A percentile compares a stretch with the other conserved stretches of the same genome.
Evolutionary conservation across 2,329 filamentous ascomycete species (phyloP).

Genomic region (Xylaria hypoxylon): DNA sequence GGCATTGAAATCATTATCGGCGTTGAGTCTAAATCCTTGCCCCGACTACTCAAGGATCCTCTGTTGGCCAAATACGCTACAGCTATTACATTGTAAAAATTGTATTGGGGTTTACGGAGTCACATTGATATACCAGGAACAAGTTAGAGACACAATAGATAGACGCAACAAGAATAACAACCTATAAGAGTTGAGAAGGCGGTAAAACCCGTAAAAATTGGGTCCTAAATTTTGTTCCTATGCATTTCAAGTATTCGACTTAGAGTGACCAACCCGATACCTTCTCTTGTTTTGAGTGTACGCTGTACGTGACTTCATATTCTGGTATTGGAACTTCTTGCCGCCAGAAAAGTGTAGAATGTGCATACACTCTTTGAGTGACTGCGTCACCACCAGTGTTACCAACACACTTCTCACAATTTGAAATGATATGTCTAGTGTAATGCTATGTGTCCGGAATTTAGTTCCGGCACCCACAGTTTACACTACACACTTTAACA

Average conservation of each 20-base stretch:
- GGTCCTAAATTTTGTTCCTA: neutral
- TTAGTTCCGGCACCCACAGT: neutral
- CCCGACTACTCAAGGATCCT: slow-evolving; percentile 49
- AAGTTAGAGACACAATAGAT: slow-evolving; percentile 1
- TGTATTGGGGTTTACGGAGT: neutral
- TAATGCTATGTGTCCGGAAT: neutral
- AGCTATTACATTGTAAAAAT: slow-evolving; percentile 37
- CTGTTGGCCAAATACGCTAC: slow-evolving; percentile 49
- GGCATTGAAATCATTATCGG: slow-evolving; percentile 53
- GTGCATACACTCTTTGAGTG: neutral
- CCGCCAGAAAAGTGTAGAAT: neutral
- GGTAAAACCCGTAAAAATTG: slow-evolving; percentile 9
- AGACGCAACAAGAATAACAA: neutral
- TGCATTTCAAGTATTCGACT: neutral
- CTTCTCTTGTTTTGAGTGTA: too few relatives aligned
- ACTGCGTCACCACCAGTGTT: neutral
- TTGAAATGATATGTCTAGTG: neutral
- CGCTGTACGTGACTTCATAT: neutral
- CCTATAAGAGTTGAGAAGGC: neutral
- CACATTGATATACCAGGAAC: slow-evolving; percentile 4
- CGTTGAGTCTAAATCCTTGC: slow-evolving; percentile 48
- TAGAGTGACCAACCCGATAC: too few relatives aligned
- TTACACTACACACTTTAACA: neutral
- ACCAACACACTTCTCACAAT: neutral
- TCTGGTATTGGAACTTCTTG: neutral